A percentile compares a stretch with the other conserved stretches of the same genome.
These are phyloP conservation scores for Inga leiocalycina DNA, from an alignment of 306 rosid genomes.

Conservation along the genomic window DNA sequence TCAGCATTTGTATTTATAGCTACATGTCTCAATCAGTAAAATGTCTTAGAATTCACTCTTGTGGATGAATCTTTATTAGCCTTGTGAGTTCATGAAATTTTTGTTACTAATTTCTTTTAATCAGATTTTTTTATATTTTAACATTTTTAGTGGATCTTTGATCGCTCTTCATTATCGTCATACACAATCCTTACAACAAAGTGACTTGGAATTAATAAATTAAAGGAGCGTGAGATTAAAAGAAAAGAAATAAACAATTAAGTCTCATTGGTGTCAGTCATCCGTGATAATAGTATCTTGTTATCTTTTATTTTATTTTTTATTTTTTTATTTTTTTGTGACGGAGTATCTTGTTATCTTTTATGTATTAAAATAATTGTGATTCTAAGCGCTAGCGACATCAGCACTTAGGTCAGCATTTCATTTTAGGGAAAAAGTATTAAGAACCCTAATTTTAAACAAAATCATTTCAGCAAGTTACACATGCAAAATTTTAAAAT, in stretches of 20 bases:
- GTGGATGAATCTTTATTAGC: not conserved
- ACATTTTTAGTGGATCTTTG: not conserved
- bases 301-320: not conserved
- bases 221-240: not conserved
- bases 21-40: not conserved
- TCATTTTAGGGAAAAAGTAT: not conserved
- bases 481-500: no score
- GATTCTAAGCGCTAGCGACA: not conserved
- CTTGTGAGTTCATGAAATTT: not conserved
- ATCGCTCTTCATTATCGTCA: not conserved
- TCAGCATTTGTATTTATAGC: not conserved
- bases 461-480: no score
- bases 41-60: not conserved
- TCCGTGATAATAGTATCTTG: not conserved
- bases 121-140: not conserved
- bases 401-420: not conserved
- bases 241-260: not conserved
- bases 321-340: no score
- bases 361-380: not conserved
- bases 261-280: not conserved
- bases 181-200: not conserved
- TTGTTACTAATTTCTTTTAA: not conserved
- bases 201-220: not conserved
- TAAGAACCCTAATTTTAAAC: not conserved
- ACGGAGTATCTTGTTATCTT: not conserved